phyloP scores from a whole-genome alignment of 345 rosid species.

The Nasturtium officinale region DNA sequence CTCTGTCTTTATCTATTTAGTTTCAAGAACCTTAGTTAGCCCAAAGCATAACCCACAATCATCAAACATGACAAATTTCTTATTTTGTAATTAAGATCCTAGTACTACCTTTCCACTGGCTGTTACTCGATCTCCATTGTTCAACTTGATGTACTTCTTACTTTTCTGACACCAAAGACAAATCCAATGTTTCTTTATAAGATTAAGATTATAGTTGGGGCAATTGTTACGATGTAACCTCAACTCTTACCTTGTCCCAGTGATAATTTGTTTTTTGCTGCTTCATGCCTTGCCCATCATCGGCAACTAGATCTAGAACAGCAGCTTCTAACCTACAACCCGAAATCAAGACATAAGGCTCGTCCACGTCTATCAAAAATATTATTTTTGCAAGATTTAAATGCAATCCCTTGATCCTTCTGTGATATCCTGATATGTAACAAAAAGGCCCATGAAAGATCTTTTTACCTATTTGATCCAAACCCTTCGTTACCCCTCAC shows the following conservation, averaged over 20 bases:
- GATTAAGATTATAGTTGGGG: slow-evolving; percentile 17
- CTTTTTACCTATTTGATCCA: slow-evolving; percentile 74
- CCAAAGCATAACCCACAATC: background rate
- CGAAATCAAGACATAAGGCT: slow-evolving; percentile 10
- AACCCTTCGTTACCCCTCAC: slow-evolving; percentile 76
- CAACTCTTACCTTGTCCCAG: slow-evolving; percentile 85
- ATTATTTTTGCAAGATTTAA: background rate
- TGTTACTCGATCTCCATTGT: slow-evolving; percentile 92
- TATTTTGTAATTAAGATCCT: background rate
- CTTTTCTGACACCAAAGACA: slow-evolving; percentile 66
- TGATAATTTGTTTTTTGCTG: slow-evolving; percentile 76
- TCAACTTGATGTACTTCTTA: slow-evolving; percentile 91
- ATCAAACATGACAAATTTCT: background rate
- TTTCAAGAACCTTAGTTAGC: slow-evolving; percentile 14
- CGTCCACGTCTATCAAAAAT: slow-evolving; percentile 2
- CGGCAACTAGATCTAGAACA: slow-evolving; percentile 94
- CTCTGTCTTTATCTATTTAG: slow-evolving; percentile 77
- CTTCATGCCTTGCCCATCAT: slow-evolving; percentile 74
- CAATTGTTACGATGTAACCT: background rate
- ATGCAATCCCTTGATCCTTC: slow-evolving; percentile 1
- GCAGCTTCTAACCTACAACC: slow-evolving; percentile 75
- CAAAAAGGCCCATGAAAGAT: background rate
- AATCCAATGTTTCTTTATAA: background rate
- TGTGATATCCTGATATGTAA: background rate
- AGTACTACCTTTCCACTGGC: slow-evolving; percentile 93